Base-by-base conservation (phyloP, 1,284 basidiomycete species). In the Sanguinoderma infundibulare region DNA sequence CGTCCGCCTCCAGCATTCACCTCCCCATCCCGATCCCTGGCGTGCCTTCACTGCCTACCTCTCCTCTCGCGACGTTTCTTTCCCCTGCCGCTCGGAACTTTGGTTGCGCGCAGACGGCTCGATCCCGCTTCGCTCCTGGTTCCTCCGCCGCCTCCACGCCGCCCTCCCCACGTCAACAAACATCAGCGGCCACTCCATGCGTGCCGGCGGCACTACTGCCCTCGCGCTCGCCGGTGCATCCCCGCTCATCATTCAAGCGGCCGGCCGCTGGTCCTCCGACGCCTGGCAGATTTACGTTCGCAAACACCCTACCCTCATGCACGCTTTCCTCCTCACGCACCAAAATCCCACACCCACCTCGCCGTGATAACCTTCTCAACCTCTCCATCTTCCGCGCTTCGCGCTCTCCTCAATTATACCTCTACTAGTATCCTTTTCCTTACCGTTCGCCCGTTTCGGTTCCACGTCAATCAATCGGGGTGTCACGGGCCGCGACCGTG, bases 181-280 rank as follows among this genome's bases (percentile, higher is more conserved):
- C 35, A 28, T 70, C 53, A 59, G 54, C 9, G 77, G 78, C 0
- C 78, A 81, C 47, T 79, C 78, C 2, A 28, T 73, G 15, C 69
- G 75, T 2, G 69, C 77, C 9, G 78, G 78, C 0, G 75, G 76
- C 0, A 76, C 78, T 0, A 81, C 78, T 0, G 70, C 65, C 46
- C 71, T 74, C 30, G 77, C 78, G 0, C 46, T 63, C 0, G 60
- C 67, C 0, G 76, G 79, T 0, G 58, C 73, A 2, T 64, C 77
- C 1, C 68, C 73, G 22, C 64, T 70, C 15, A 44, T 67, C 28
- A 79, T 80, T 24, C 76, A 78, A 59, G 72, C 73, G 0, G n/a
- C 75, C 0, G 77, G 78, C 0, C 63, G 71, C 1, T 81, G 78
- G 79, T 72, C 76, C 0, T 79, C 78, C 0, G 60, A 69, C 0